phyloP scores from a whole-genome alignment of 371 early-diverging fungal species.

The Apophysomyces ossiformis region DNA sequence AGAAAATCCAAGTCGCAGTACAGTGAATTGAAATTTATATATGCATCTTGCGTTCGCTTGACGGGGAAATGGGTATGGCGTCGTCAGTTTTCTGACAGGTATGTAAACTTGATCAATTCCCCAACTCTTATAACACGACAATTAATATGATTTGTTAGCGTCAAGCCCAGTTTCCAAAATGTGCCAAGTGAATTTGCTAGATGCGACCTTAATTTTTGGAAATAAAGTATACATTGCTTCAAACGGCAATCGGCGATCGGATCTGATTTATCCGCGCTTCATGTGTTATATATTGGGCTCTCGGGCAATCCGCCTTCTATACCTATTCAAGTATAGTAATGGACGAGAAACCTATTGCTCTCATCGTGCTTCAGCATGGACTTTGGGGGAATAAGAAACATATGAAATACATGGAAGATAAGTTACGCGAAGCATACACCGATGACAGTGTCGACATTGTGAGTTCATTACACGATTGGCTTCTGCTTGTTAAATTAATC shows the following conservation, averaged over 20 bases:
- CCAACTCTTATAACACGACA: too few relatives aligned
- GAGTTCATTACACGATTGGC: slow-evolving; percentile 13
- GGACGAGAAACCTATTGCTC: slow-evolving; percentile 12
- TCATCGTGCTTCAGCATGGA: slow-evolving; percentile 66
- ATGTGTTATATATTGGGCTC: not conserved
- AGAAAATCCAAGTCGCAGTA: too few relatives aligned
- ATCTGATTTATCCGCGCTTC: not conserved
- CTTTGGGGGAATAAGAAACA: slow-evolving; percentile 70
- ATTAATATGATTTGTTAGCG: too few relatives aligned
- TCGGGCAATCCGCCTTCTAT: not conserved
- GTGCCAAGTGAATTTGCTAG: too few relatives aligned
- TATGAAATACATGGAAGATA: slow-evolving; percentile 48
- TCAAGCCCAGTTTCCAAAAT: too few relatives aligned
- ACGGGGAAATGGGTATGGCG: too few relatives aligned
- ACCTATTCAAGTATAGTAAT: not conserved
- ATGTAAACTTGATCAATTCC: too few relatives aligned
- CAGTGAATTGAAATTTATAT: too few relatives aligned
- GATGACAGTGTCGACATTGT: slow-evolving; percentile 37
- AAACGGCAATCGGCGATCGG: not conserved
- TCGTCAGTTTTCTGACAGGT: too few relatives aligned
- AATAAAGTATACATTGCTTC: not conserved
- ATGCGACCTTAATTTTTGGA: too few relatives aligned
- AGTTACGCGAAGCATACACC: slow-evolving; percentile 36
- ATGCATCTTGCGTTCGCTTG: too few relatives aligned
- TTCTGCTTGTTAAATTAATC: not conserved